These are phyloP conservation scores for Ganoderma resinaceum DNA, from an alignment of 1,284 basidiomycete genomes.

Conservation along the genomic window DNA sequence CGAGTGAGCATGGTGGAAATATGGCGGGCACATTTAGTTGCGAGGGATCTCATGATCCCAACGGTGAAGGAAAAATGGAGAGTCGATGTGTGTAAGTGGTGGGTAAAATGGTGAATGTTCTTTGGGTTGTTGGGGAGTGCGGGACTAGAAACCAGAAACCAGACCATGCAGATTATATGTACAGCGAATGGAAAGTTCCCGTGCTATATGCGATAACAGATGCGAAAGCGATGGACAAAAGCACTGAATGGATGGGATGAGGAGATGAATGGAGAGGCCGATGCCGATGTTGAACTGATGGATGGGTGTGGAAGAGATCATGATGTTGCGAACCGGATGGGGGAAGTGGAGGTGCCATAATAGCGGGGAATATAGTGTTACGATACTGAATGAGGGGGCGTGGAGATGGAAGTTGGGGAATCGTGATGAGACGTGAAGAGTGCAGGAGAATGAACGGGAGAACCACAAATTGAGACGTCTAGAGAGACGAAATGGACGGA, in stretches of 20 bases:
- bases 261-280: slow-evolving; percentile 3
- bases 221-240: slow-evolving; percentile 23
- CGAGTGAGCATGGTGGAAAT: not conserved
- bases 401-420: slow-evolving; percentile 1
- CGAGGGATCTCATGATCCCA: not conserved
- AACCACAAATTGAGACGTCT: slow-evolving; percentile 4
- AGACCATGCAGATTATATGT: slow-evolving; percentile 12
- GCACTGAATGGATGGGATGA: slow-evolving; percentile 11
- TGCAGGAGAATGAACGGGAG: slow-evolving; percentile 10
- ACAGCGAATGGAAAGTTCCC: slow-evolving; percentile 12
- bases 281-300: slow-evolving; percentile 5
- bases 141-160: not conserved
- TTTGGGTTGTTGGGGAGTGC: slow-evolving; percentile 1
- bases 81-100: not conserved
- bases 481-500: not conserved
- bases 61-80: not conserved
- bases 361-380: slow-evolving; percentile 25
- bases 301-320: slow-evolving; percentile 4
- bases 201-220: slow-evolving; percentile 20
- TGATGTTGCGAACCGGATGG: slow-evolving; percentile 5
- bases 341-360: slow-evolving; percentile 16
- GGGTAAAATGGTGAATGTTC: not conserved
- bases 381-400: slow-evolving; percentile 8
- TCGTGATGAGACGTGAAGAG: slow-evolving; percentile 4
- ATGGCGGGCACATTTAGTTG: not conserved